A percentile compares a stretch with the other conserved stretches of the same genome.
Evolutionary conservation across 2,329 filamentous ascomycete species (phyloP).

Genomic region (Fusarium nelsonii): DNA sequence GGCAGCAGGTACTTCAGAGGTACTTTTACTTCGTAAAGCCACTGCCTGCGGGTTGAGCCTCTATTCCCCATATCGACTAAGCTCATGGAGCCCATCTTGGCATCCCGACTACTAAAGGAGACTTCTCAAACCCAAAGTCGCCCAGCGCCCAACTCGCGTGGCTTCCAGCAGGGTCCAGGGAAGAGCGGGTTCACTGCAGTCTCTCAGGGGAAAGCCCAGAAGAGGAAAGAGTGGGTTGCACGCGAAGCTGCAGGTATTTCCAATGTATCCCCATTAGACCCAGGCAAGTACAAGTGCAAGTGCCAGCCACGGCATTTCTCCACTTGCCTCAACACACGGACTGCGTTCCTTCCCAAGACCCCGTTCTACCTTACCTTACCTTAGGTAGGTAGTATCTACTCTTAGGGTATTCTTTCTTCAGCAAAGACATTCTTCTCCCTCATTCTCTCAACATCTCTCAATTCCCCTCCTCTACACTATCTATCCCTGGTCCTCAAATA

Average conservation of each 20-base stretch:
- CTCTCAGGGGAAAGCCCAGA: slow-evolving; percentile 33
- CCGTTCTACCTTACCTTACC: background rate
- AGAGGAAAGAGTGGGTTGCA: slow-evolving; percentile 26
- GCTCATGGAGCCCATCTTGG: background rate
- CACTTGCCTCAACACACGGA: slow-evolving; percentile 20
- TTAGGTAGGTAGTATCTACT: background rate
- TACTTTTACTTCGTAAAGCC: slow-evolving; percentile 22
- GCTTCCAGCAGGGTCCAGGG: slow-evolving; percentile 32
- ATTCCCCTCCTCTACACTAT: slow-evolving; percentile 10
- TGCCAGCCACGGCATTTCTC: slow-evolving; percentile 29
- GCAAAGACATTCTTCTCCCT: slow-evolving; percentile 21
- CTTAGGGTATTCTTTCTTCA: slow-evolving; percentile 5
- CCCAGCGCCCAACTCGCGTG: slow-evolving; percentile 16
- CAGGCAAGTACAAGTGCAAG: background rate
- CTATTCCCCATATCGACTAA: slow-evolving; percentile 15
- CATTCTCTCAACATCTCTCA: slow-evolving; percentile 7
- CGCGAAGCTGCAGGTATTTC: slow-evolving; percentile 5
- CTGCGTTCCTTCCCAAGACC: background rate
- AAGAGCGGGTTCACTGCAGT: slow-evolving; percentile 22
- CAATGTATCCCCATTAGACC: slow-evolving; percentile 16
- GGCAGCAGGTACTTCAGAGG: slow-evolving; percentile 8
- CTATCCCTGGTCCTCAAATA: background rate
- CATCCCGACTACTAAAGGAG: background rate
- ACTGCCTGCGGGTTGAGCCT: slow-evolving; percentile 30
- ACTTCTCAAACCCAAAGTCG: slow-evolving; percentile 11